These are phyloP conservation scores for Fraxinus greggii DNA, from an alignment of 305 asterid species.

Conservation along the genomic window DNA sequence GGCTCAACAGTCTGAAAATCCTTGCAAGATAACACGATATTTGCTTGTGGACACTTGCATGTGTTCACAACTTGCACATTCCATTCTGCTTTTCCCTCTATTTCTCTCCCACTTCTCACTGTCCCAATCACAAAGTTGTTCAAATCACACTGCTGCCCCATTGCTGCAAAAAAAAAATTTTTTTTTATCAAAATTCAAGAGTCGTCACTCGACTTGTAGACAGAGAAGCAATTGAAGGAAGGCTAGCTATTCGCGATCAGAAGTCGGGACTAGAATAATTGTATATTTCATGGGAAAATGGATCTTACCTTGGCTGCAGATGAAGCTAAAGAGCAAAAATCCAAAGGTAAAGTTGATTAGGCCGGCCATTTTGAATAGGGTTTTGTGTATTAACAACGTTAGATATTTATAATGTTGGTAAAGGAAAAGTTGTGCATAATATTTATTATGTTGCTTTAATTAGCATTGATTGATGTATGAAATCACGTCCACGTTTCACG, in stretches of 20 bases:
- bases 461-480: not conserved
- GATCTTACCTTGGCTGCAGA: not conserved
- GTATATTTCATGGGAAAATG: not conserved
- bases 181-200: not conserved
- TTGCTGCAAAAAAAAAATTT: not conserved
- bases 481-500: not conserved
- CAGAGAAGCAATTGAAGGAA: not conserved
- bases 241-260: not conserved
- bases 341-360: not conserved
- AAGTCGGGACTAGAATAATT: not conserved
- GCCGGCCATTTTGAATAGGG: not conserved
- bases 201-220: not conserved
- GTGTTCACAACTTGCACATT: not conserved
- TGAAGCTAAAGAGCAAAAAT: not conserved
- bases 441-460: not conserved
- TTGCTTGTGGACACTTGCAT: constrained; percentile 8
- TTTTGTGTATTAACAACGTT: not conserved
- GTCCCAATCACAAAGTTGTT: constrained; percentile 24
- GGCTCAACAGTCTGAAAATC: constrained; percentile 19
- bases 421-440: not conserved
- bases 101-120: constrained; percentile 16
- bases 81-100: constrained; percentile 23
- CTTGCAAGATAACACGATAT: not conserved
- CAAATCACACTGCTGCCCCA: not conserved
- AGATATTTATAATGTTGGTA: not conserved